Conservation (phyloP, 306 rosid species). For the Lathyrus tuberosus region DNA sequence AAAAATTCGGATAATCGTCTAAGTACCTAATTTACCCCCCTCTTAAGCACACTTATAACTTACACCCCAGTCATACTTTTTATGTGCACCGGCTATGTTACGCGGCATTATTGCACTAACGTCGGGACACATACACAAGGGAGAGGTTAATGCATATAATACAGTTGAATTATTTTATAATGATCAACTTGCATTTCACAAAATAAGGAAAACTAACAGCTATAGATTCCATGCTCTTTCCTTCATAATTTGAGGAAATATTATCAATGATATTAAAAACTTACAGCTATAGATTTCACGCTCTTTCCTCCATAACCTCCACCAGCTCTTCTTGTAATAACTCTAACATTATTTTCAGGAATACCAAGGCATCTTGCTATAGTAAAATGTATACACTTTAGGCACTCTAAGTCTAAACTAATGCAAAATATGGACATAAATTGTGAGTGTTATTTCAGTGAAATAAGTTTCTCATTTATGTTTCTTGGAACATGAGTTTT, state of each 20-base stretch:
- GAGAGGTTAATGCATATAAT: too few relatives aligned
- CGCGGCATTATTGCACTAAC: slow-evolving; percentile 57
- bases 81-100: slow-evolving; percentile 51
- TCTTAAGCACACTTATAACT: too few relatives aligned
- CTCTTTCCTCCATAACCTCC: slow-evolving; percentile 93
- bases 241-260: too few relatives aligned
- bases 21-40: too few relatives aligned
- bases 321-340: slow-evolving; percentile 88
- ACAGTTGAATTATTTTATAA: too few relatives aligned
- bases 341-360: slow-evolving; percentile 79
- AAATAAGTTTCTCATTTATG: neutral
- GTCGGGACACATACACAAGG: slow-evolving; percentile 31
- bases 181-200: too few relatives aligned
- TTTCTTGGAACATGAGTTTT: slow-evolving; percentile 21
- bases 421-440: too few relatives aligned
- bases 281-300: slow-evolving; percentile 54
- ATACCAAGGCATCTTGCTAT: slow-evolving; percentile 76
- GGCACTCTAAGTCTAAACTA: too few relatives aligned
- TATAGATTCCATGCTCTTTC: too few relatives aligned
- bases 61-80: slow-evolving; percentile 92
- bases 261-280: slow-evolving; percentile 38
- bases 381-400: slow-evolving; percentile 51
- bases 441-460: neutral
- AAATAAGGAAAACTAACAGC: too few relatives aligned
- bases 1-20: too few relatives aligned